Percentiles rank a stretch among this genome's conserved stretches.
These are phyloP conservation scores for Brettanomyces nanus DNA, from an alignment of 805 yeast species.

Conservation along the genomic window DNA sequence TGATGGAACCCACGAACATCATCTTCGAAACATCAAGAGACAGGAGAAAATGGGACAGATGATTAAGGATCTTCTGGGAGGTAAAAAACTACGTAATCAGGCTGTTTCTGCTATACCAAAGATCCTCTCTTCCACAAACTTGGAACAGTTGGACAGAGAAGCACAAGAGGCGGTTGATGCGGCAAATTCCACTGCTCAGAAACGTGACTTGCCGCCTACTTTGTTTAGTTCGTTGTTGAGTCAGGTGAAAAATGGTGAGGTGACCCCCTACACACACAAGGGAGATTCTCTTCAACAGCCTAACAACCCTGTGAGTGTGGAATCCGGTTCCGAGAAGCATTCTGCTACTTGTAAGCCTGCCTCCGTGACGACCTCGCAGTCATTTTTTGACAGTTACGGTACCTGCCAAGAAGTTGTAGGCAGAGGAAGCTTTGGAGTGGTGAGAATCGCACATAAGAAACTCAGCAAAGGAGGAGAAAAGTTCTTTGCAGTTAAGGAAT, in stretches of 20 bases:
- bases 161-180: slow-evolving; percentile 20
- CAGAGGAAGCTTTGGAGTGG: slow-evolving; percentile 90
- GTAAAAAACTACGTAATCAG: slow-evolving; percentile 59
- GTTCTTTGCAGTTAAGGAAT: slow-evolving; percentile 83
- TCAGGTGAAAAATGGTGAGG: slow-evolving; percentile 38
- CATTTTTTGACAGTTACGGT: slow-evolving; percentile 86
- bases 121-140: slow-evolving; percentile 32
- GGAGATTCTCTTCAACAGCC: slow-evolving; percentile 15
- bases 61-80: slow-evolving; percentile 71
- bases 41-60: slow-evolving; percentile 70
- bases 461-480: slow-evolving; percentile 29
- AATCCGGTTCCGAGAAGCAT: slow-evolving; percentile 3
- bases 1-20: slow-evolving; percentile 76
- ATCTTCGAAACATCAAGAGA: slow-evolving; percentile 63
- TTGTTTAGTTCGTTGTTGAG: slow-evolving; percentile 58
- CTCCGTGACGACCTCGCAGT: slow-evolving; percentile 11
- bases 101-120: slow-evolving; percentile 72
- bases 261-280: slow-evolving; percentile 21
- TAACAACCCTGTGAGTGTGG: slow-evolving; percentile 15
- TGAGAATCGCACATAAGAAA: slow-evolving; percentile 76
- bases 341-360: neutral
- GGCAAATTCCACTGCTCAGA: slow-evolving; percentile 13
- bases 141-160: slow-evolving; percentile 21
- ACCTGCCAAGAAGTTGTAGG: slow-evolving; percentile 93
- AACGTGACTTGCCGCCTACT: slow-evolving; percentile 49